Evolutionary conservation across 108 stramenopile genomes (phyloP).

Genomic region (Pseudonitzschia delicatissima): DNA sequence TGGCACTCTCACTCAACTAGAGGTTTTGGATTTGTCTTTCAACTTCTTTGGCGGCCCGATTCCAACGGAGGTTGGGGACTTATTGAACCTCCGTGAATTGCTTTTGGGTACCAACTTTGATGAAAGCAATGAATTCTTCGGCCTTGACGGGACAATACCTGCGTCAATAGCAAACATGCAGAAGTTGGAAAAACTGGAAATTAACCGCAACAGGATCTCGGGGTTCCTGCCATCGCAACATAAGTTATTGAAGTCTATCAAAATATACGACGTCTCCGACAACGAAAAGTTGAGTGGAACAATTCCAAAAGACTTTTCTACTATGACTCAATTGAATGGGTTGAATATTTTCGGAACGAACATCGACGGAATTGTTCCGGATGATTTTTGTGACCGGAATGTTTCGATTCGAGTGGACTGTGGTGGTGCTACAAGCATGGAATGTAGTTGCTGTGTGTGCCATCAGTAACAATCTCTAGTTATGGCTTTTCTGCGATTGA

Average conservation of each 20-base stretch:
- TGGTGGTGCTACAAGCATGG: background rate
- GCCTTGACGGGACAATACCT: conserved; percentile 33
- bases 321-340: conserved; percentile 15
- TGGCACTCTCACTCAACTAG: background rate
- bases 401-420: conserved; percentile 13
- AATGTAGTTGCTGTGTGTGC: conserved; percentile 25
- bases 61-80: conserved; percentile 21
- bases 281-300: conserved; percentile 27
- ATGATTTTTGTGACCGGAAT: conserved; percentile 7
- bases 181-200: conserved; percentile 13
- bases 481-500: no score
- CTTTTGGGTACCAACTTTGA: conserved; percentile 50
- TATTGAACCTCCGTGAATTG: conserved; percentile 39
- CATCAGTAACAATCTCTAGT: background rate
- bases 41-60: conserved; percentile 28
- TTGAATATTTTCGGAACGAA: conserved; percentile 34
- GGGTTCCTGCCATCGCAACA: conserved; percentile 20
- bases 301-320: conserved; percentile 29
- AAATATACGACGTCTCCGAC: conserved; percentile 18
- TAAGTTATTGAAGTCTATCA: background rate
- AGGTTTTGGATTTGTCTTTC: conserved; percentile 5
- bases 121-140: conserved; percentile 7
- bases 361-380: conserved; percentile 33
- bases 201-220: conserved; percentile 18
- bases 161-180: conserved; percentile 27